Base-by-base conservation (phyloP, 2,329 filamentous ascomycete species). In the Fusarium pseudoanthophilum region DNA sequence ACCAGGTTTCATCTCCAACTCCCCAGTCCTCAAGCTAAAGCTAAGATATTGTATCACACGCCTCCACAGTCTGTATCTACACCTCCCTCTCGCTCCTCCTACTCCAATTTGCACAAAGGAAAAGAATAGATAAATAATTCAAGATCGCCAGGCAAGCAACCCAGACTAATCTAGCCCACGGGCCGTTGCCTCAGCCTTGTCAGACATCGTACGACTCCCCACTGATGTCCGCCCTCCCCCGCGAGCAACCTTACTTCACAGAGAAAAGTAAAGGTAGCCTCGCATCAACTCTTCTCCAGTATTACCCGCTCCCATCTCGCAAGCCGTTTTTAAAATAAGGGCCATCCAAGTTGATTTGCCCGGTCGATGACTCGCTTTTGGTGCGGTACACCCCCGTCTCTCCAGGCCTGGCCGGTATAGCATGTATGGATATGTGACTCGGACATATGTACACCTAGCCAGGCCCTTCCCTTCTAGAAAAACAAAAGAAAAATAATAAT, bases 191-290 rank as follows among this genome's bases (percentile, higher is more conserved):
- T 78, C 77, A 77, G 73, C 77, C 77, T 77, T 77, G 72, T 76
- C 69, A 70, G 67, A 74, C 72, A 78, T 78, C 72, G 73, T 55
- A 78, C 77, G 63, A 78, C 74, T 78, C 76, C 73, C 76, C 76
- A 78, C 76, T 42, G 66, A 71, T 75, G 75, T 70, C 59, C 69
- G 68, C 53, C 56, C 63, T 65, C 59, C 72, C 71, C 63, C 69
- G 55, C 76, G 69, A 76, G 69, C 57, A 62, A 69, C 56, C 72
- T 72, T 70, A 65, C 73, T 63, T 63, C 69, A 62, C 42, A 63
- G 42, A 69, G 65, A 53, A 60, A 72, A 56, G 72, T 78, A 78
- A 36, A 69, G 56, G 72, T 78, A 78, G 76, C 75, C 68, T 78
- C 75, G 75, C 76, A 78, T 72, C 73, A 57, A 21, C 36, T 73